Percentiles rank a stretch among this genome's conserved stretches.
Evolutionary conservation across 495 filamentous ascomycete species (phyloP).

Genomic region (Halenospora varia): DNA sequence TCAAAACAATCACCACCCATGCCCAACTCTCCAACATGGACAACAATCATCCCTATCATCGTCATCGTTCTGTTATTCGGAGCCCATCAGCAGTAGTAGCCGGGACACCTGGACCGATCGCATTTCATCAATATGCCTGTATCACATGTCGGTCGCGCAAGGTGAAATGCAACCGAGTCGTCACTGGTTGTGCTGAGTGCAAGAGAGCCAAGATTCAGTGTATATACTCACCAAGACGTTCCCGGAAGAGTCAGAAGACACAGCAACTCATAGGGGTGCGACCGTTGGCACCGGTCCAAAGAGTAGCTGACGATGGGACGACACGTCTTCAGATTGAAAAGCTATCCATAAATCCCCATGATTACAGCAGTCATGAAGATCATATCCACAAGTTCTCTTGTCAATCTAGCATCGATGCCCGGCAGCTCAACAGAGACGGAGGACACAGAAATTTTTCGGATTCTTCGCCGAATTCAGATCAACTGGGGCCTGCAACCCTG

Average conservation of each 20-base stretch:
- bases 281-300: constrained; percentile 61
- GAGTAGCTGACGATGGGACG: constrained; percentile 66
- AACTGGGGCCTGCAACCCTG: constrained; percentile 45
- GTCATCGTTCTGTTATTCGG: too few species aligned
- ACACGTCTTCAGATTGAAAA: constrained; percentile 70
- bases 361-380: background rate
- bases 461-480: constrained; percentile 58
- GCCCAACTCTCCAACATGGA: too few species aligned
- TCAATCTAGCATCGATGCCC: constrained; percentile 48
- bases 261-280: constrained; percentile 45
- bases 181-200: constrained; percentile 77
- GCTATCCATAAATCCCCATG: constrained; percentile 45
- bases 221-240: constrained; percentile 71
- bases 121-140: background rate
- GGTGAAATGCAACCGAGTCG: constrained; percentile 78
- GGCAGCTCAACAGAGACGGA: constrained; percentile 29
- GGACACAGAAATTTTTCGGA: constrained; percentile 37
- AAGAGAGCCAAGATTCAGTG: constrained; percentile 71
- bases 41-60: too few species aligned
- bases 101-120: too few species aligned
- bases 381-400: background rate
- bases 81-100: too few species aligned
- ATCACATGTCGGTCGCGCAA: constrained; percentile 41
- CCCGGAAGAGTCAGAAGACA: constrained; percentile 63
- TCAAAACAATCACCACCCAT: too few species aligned